These are phyloP conservation scores for Nevesoporus exiguus DNA, from an alignment of 768 basidiomycete genomes.

Conservation along the genomic window DNA sequence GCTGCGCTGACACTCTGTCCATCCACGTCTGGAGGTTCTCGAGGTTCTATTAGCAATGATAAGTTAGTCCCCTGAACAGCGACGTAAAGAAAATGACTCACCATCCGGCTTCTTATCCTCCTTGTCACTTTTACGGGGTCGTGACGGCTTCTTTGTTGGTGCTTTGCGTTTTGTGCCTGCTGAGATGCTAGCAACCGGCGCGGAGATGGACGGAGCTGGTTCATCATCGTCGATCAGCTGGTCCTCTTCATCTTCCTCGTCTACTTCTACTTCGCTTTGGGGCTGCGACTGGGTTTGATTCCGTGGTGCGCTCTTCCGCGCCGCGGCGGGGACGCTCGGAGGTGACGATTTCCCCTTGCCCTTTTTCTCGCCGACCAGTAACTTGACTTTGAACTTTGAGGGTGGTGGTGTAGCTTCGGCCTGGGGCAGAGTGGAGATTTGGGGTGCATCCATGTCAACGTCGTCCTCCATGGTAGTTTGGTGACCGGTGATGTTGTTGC, in stretches of 20 bases:
- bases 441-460: constrained; percentile 74
- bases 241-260: constrained; percentile 72
- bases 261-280: constrained; percentile 47
- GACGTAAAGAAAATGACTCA: constrained; percentile 30
- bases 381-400: constrained; percentile 47
- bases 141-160: constrained; percentile 45
- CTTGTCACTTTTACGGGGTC: constrained; percentile 50
- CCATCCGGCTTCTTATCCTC: constrained; percentile 47
- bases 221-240: constrained; percentile 73
- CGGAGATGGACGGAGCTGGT: constrained; percentile 27
- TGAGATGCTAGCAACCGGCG: constrained; percentile 15
- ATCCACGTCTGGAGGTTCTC: constrained; percentile 29
- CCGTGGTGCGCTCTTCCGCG: constrained; percentile 22
- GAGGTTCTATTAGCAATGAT: constrained; percentile 23
- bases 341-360: constrained; percentile 34
- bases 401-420: constrained; percentile 67
- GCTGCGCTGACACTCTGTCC: constrained; percentile 15
- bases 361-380: constrained; percentile 46
- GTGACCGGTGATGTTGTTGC: background rate
- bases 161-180: constrained; percentile 50
- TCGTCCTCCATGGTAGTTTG: constrained; percentile 37
- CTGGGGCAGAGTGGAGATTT: constrained; percentile 74
- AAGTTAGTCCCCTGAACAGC: constrained; percentile 2
- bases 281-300: constrained; percentile 19
- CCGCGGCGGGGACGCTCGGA: constrained; percentile 22